Percentiles rank a stretch among this genome's conserved stretches.
Conservation (phyloP, 306 rosid species). For the Cucurbita maxima region DNA sequence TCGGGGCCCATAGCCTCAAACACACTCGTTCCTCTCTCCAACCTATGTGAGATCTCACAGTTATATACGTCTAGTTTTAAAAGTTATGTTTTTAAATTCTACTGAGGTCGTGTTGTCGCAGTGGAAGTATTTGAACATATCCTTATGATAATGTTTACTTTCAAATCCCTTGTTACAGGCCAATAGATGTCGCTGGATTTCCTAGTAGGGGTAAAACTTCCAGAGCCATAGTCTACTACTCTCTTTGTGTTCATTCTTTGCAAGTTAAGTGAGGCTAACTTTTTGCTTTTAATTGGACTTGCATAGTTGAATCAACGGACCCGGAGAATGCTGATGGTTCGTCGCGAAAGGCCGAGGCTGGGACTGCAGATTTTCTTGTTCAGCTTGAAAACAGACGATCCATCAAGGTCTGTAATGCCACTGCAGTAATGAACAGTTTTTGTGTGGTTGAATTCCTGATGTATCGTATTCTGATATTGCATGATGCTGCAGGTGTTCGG, state of each 20-base stretch:
- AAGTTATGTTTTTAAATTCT: neutral
- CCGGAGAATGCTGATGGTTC: constrained; percentile 24
- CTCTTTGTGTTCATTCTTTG: neutral
- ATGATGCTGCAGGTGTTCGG: constrained; percentile 53
- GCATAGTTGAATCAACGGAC: constrained; percentile 24
- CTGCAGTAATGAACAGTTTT: neutral
- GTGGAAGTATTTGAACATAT: too few relatives aligned
- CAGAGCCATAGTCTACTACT: neutral
- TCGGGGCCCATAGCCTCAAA: too few relatives aligned
- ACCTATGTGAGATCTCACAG: too few relatives aligned
- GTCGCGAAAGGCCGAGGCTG: constrained; percentile 33
- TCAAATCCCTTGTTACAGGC: neutral
- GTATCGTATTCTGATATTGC: neutral
- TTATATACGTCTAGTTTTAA: too few relatives aligned
- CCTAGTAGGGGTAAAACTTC: neutral
- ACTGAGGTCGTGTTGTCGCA: neutral
- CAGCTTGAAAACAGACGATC: constrained; percentile 65
- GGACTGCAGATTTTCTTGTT: constrained; percentile 66
- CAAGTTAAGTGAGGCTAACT: neutral
- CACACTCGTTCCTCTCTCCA: too few relatives aligned
- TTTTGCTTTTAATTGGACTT: constrained; percentile 6
- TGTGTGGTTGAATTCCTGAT: neutral
- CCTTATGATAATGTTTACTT: neutral
- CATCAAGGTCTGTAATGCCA: constrained; percentile 38
- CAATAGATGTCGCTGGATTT: neutral